A percentile compares a stretch with the other conserved stretches of the same genome.
Evolutionary conservation across 1,139 yeast species (phyloP).

Genomic region (Scheffersomyces parashehatae): DNA sequence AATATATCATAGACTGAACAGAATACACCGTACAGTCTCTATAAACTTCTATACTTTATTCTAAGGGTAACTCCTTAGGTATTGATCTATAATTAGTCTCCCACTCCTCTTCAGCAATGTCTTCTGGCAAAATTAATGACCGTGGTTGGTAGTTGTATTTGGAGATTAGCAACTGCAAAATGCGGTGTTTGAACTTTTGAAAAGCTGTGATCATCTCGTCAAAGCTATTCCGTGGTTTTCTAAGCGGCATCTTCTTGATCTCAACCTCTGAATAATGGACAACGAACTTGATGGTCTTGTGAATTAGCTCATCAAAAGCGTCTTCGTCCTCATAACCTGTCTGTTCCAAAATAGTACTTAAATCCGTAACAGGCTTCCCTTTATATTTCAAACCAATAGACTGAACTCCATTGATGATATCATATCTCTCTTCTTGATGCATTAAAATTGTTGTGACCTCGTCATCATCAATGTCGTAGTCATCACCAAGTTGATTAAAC

Average conservation of each 20-base stretch:
- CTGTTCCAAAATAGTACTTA: neutral
- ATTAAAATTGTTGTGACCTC: conserved; percentile 12
- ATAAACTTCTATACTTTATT: neutral
- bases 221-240: conserved; percentile 1
- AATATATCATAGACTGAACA: too few species aligned
- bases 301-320: neutral
- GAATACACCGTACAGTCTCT: too few species aligned
- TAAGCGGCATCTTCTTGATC: neutral
- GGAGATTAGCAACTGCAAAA: neutral
- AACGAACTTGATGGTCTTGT: neutral
- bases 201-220: conserved; percentile 3
- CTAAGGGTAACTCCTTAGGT: neutral
- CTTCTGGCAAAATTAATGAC: neutral
- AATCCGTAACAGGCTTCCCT: conserved; percentile 9
- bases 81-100: neutral
- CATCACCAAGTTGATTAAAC: conserved; percentile 10
- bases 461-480: conserved; percentile 9
- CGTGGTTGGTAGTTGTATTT: conserved; percentile 1
- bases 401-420: conserved; percentile 13
- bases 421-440: conserved; percentile 15
- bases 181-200: neutral
- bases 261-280: neutral
- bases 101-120: conserved; percentile 1
- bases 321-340: neutral
- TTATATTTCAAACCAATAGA: conserved; percentile 17